phyloP scores from a whole-genome alignment of 371 early-diverging fungal genomes.

The Mortierella sp. region DNA sequence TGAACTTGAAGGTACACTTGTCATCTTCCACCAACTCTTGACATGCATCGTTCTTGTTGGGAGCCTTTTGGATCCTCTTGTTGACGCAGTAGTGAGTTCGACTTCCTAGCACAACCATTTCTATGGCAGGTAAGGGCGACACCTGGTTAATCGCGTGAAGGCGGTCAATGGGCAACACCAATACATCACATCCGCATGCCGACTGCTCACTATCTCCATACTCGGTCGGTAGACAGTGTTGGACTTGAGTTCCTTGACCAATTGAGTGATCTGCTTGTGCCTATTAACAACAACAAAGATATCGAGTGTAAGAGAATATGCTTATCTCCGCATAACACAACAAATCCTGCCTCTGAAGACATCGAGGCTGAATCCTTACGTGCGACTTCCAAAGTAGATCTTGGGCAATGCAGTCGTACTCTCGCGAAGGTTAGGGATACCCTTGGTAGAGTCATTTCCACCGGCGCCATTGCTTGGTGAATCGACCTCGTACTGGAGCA shows the following conservation, averaged over 20 bases:
- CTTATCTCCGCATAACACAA: not conserved
- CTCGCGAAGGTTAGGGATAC: not conserved
- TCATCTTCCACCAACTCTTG: conserved; percentile 57
- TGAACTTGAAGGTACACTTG: conserved; percentile 42
- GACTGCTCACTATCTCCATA: conserved; percentile 20
- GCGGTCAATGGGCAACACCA: too few species aligned
- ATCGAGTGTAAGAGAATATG: not conserved
- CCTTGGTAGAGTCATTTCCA: not conserved
- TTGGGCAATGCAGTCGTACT: conserved; percentile 30
- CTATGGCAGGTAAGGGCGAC: conserved; percentile 24
- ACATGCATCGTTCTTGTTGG: conserved; percentile 65
- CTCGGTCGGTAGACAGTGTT: conserved; percentile 69
- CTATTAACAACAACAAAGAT: conserved; percentile 32
- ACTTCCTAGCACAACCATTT: conserved; percentile 67
- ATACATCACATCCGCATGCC: not conserved
- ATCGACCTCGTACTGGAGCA: conserved; percentile 31
- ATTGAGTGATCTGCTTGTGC: conserved; percentile 70
- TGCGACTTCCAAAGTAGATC: conserved; percentile 70
- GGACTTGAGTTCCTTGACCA: conserved; percentile 64
- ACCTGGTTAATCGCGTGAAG: too few species aligned
- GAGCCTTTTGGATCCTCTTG: conserved; percentile 54
- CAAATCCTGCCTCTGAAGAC: too few species aligned
- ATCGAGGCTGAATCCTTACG: conserved; percentile 55
- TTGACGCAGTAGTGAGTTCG: conserved; percentile 70
- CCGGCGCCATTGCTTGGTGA: not conserved